Base-by-base conservation (phyloP, 352 stramenopile species). In the Phytophthora chlamydospora region DNA sequence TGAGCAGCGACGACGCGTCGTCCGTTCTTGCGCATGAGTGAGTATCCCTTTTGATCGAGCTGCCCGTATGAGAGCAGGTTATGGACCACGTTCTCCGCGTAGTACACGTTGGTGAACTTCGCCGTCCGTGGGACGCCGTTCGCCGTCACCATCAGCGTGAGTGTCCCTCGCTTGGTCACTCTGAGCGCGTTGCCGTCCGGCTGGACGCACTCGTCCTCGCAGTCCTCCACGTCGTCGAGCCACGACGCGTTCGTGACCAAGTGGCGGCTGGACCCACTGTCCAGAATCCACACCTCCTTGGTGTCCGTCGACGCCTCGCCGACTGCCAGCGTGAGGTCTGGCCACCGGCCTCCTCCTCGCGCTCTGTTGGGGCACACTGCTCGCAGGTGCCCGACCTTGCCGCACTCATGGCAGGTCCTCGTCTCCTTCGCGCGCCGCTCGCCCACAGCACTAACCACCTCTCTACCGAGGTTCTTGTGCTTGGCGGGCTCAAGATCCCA, bases 261-360 rank as follows among this genome's bases (percentile, higher is more conserved):
- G 17, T 58, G 39, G 6, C 50, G 13, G 10, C 38, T 49, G 2
- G 36, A 47, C 5, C 50, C 50, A 9, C 50, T 58, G 16, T 49
- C 50, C 2, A 58, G 27, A 0, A 58, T 58, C 50, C 50, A 58
- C 2, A 33, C 1, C 2, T 49, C 50, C n/a, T n/a, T n/a, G n/a
- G n/a, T n/a, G n/a, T n/a, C n/a, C n/a, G n/a, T n/a, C n/a, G n/a
- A n/a, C n/a, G n/a, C n/a, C n/a, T n/a, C n/a, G n/a, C n/a, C n/a
- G n/a, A n/a, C n/a, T n/a, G n/a, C n/a, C n/a, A n/a, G n/a, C n/a
- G 27, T 29, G 14, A 58, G 27, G 27, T 58, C 27, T 0, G 14
- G 19, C n/a, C 16, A 19, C 2, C 9, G 0, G 0, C n/a, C 14
- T 13, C 36, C 4, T 9, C 39, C 39, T 31, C 17, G 17, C 5